Conservation (phyloP, 371 early-diverging fungal species). For the Mortierella sp. region DNA sequence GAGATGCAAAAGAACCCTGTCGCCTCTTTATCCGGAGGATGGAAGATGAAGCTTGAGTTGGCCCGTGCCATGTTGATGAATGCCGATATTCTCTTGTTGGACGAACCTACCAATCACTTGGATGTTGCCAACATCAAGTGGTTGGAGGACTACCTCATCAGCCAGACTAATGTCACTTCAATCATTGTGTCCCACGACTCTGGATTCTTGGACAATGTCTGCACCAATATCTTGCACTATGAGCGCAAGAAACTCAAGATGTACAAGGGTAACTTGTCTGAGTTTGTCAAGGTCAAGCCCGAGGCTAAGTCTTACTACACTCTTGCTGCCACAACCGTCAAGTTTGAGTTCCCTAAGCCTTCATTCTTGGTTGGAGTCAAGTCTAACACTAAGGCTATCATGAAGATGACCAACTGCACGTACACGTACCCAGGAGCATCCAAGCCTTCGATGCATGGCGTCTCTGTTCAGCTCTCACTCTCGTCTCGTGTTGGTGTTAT, state of each 20-base stretch:
- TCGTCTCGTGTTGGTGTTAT: conserved; percentile 76
- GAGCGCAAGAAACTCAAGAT: conserved; percentile 80
- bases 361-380: conserved; percentile 81
- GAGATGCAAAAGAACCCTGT: conserved; percentile 47
- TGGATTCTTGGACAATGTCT: conserved; percentile 88
- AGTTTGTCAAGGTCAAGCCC: conserved; percentile 84
- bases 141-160: conserved; percentile 85
- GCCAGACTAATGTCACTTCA: conserved; percentile 79
- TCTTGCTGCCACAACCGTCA: conserved; percentile 66
- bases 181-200: conserved; percentile 95
- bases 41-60: conserved; percentile 92
- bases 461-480: conserved; percentile 74
- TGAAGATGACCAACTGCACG: conserved; percentile 73
- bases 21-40: conserved; percentile 74
- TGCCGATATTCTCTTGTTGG: conserved; percentile 89
- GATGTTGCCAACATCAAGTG: conserved; percentile 88
- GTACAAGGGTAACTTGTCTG: conserved; percentile 87
- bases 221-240: conserved; percentile 88
- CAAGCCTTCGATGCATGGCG: conserved; percentile 65
- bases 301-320: conserved; percentile 82
- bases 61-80: conserved; percentile 87
- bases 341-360: conserved; percentile 79
- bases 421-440: conserved; percentile 77
- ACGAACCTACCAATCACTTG: conserved; percentile 95
- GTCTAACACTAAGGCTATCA: conserved; percentile 77